Evolutionary conservation across 1,284 basidiomycete species (phyloP).

Genomic region (Apiotrichum porosum): DNA sequence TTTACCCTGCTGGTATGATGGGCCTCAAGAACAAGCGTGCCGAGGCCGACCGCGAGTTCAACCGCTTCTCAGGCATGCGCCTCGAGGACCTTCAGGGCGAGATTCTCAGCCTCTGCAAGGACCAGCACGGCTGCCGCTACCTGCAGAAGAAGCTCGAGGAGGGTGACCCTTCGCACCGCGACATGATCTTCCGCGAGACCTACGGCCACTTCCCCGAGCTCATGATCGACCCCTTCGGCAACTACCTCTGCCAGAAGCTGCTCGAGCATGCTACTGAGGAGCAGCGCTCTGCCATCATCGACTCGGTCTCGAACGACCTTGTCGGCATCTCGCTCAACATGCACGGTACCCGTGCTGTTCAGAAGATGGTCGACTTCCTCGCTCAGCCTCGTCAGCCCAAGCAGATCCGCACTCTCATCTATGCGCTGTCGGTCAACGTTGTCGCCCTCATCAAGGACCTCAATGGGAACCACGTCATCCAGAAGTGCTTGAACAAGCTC

Average conservation of each 20-base stretch:
- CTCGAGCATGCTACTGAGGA: conserved; percentile 97
- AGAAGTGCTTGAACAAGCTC: conserved; percentile 98
- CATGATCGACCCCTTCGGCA: conserved; percentile 99
- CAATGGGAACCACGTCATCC: conserved; percentile 97
- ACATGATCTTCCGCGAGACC: conserved; percentile 99
- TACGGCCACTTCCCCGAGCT: conserved; percentile 96
- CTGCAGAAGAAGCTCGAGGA: conserved; percentile 99
- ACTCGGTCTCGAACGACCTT: conserved; percentile 93
- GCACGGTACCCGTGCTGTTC: conserved; percentile 98
- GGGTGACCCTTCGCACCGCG: conserved; percentile 85
- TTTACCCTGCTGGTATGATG: conserved; percentile 71
- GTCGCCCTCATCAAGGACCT: conserved; percentile 99
- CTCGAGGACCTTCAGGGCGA: conserved; percentile 94
- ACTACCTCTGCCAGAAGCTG: conserved; percentile 98
- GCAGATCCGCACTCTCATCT: conserved; percentile 96
- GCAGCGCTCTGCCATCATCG: conserved; percentile 94
- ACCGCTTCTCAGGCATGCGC: conserved; percentile 88
- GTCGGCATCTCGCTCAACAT: conserved; percentile 99
- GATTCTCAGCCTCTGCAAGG: conserved; percentile 90
- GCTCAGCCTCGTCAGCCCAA: conserved; percentile 79
- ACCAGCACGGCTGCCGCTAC: conserved; percentile 98
- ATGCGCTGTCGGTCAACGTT: conserved; percentile 93
- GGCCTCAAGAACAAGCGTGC: conserved; percentile 89
- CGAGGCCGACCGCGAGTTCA: conserved; percentile 88
- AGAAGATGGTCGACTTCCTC: conserved; percentile 99